phyloP scores from a whole-genome alignment of 345 rosid genomes.

The Punica granatum region DNA sequence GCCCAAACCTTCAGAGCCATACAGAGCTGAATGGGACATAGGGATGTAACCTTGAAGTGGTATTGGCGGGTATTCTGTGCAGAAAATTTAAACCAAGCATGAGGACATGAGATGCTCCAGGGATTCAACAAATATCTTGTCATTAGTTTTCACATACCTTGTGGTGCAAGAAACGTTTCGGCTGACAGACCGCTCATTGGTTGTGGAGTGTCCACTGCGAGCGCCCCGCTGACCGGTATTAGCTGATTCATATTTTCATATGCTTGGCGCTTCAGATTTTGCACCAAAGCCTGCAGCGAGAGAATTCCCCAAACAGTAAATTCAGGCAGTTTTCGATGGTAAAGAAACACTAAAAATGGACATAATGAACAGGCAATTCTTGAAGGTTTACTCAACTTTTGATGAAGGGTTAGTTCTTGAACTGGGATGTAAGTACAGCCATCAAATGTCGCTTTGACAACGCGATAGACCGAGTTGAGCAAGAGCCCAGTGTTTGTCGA shows the following conservation, averaged over 20 bases:
- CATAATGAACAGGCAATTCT: constrained; percentile 9
- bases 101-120: neutral
- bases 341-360: neutral
- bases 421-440: constrained; percentile 21
- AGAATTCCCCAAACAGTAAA: neutral
- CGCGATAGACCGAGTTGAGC: constrained; percentile 37
- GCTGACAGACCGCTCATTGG: constrained; percentile 17
- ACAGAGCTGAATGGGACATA: constrained; percentile 3
- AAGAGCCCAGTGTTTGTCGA: constrained; percentile 23
- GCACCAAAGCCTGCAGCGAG: constrained; percentile 25
- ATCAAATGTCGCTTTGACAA: constrained; percentile 36
- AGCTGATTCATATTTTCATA: constrained; percentile 24
- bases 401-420: constrained; percentile 22
- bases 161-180: neutral
- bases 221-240: constrained; percentile 8
- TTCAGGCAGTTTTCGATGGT: neutral
- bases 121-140: neutral
- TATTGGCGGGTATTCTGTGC: neutral
- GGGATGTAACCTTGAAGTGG: constrained; percentile 9
- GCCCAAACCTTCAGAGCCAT: neutral
- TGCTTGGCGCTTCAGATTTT: constrained; percentile 39
- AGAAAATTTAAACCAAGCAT: neutral
- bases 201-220: constrained; percentile 19
- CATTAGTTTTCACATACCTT: neutral
- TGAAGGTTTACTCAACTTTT: constrained; percentile 21